Evolutionary conservation across 108 stramenopile species (phyloP).

Genomic region (Hondaea fermentalgiana): DNA sequence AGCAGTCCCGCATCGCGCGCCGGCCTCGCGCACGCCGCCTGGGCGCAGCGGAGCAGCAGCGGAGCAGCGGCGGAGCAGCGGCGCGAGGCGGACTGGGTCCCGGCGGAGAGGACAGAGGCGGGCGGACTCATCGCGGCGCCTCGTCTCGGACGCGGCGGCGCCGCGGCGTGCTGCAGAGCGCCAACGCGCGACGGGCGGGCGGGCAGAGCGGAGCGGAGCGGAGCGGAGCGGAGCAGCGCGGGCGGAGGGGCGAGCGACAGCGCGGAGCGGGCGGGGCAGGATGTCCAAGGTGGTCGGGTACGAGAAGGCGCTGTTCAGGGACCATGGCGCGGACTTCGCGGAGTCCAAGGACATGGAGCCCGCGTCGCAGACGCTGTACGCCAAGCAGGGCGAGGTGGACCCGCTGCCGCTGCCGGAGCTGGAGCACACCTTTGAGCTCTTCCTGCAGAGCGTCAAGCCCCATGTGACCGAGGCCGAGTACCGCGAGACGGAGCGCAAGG

Average conservation of each 20-base stretch:
- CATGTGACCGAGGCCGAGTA: not conserved
- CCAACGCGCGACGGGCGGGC: too few relatives aligned
- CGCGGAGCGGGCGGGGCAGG: not conserved
- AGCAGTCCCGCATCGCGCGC: too few relatives aligned
- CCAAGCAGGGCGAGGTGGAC: not conserved
- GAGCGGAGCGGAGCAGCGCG: not conserved
- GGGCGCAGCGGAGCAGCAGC: too few relatives aligned
- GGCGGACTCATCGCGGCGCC: too few relatives aligned
- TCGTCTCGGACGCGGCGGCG: too few relatives aligned
- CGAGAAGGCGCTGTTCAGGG: conserved; percentile 1
- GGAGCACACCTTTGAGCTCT: conserved; percentile 5
- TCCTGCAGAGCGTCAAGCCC: not conserved
- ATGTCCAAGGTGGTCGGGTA: not conserved
- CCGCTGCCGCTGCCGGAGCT: conserved; percentile 18
- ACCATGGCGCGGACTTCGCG: conserved; percentile 5
- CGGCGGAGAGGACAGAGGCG: too few relatives aligned
- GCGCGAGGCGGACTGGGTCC: too few relatives aligned
- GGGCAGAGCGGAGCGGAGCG: not conserved
- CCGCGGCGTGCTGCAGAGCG: too few relatives aligned
- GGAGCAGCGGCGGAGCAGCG: too few relatives aligned
- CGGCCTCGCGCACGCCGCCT: too few relatives aligned
- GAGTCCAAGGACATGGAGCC: not conserved
- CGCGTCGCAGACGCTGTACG: conserved; percentile 17
- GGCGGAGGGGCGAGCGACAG: too few relatives aligned
- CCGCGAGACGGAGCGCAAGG: conserved; percentile 4